Base-by-base conservation (phyloP, 106 monocot species). In the Gastrodia elata region DNA sequence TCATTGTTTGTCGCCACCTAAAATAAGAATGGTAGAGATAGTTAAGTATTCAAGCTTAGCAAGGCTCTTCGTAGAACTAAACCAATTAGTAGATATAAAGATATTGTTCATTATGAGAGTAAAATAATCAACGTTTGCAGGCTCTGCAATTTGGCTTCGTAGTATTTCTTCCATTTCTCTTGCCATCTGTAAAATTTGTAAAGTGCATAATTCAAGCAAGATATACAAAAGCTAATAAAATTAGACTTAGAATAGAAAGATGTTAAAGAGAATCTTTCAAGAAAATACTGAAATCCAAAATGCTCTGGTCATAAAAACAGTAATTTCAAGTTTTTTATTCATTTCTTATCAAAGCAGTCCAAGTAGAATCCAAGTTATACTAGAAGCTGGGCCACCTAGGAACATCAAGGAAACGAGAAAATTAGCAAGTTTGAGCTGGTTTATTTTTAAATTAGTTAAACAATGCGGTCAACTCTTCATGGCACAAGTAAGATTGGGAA, bases 1-100 rank as follows among this genome's bases (percentile, higher is more conserved):
- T 92, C 79, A 78, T 90, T 96, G 52, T 87, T 96, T 39, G 77
- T 78, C 35, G 90, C 87, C 74, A 87, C 90, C 90, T 90, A 70
- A 41, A 83, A 67, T 37, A 73, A 9, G n/a, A 32, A 80, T 28
- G 24, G 40, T 52, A 37, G 9, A 26, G 65, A 43, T 65, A 4
- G 41, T n/a, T n/a, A n/a, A 74, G 39, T 0, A 25, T 61, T 61
- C 61, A 61, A 13, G 28, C 1, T 32, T 61, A 61, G 32, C 61
- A 61, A 32, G 32, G 11, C 32, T 61, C 32, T 52, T 52, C 52
- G 22, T 52, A 52, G 22, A 52, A 7, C 52, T 22, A 52, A 52
- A 27, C 9, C 27, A 61, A 61, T 13, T 32, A 32, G 61, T 33
- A 11, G 32, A 30, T 8, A 32, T 61, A 61, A 61, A 32, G 5